Percentiles rank a stretch among this genome's conserved stretches.
phyloP scores from a whole-genome alignment of 2,329 filamentous ascomycete genomes.

The Monosporascus sp. region DNA sequence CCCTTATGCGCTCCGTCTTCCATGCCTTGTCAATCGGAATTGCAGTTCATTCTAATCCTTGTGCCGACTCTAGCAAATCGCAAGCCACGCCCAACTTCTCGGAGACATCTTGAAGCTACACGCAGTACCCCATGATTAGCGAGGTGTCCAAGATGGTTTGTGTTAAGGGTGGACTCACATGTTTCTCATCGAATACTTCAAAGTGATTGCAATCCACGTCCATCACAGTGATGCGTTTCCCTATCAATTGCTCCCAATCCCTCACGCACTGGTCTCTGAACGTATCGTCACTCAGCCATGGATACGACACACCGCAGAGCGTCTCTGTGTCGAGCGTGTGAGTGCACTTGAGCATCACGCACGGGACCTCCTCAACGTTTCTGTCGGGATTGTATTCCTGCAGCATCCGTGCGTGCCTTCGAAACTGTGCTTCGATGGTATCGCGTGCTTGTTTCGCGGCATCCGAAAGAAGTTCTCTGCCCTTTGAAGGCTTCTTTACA shows the following conservation, averaged over 20 bases:
- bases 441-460: not conserved
- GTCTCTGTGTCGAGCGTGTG: constrained; percentile 13
- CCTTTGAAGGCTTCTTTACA: constrained; percentile 1
- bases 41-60: too few relatives aligned
- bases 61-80: not conserved
- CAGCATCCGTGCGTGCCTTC: constrained; percentile 7
- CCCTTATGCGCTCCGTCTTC: too few relatives aligned
- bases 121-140: not conserved
- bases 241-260: constrained; percentile 20
- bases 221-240: constrained; percentile 14
- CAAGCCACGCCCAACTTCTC: not conserved
- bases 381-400: constrained; percentile 5
- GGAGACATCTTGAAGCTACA: not conserved
- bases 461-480: not conserved
- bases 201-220: constrained; percentile 26
- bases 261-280: constrained; percentile 3
- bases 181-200: constrained; percentile 15
- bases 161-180: constrained; percentile 4
- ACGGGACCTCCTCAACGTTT: constrained; percentile 4
- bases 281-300: constrained; percentile 9
- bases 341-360: constrained; percentile 15
- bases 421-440: constrained; percentile 2
- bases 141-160: not conserved
- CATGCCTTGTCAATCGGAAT: too few relatives aligned
- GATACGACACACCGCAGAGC: constrained; percentile 15